phyloP scores from a whole-genome alignment of 148 eudicot species.

The Silene uniflora region DNA sequence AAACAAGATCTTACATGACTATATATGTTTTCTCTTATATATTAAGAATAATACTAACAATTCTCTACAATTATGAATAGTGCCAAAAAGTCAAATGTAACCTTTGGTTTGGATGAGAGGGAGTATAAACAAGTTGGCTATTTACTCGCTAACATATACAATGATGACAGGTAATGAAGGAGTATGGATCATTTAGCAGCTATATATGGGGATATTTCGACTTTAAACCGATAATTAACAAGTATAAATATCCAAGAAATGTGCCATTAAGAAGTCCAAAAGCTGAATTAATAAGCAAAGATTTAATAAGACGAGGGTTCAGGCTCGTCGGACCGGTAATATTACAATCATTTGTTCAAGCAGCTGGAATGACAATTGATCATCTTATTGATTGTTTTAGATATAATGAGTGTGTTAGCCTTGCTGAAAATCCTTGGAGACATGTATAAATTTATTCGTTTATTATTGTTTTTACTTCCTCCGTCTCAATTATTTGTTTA shows the following conservation, averaged over 20 bases:
- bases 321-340: constrained; percentile 93
- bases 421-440: constrained; percentile 95
- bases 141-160: too few relatives aligned
- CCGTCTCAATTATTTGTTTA: too few relatives aligned
- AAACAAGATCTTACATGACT: too few relatives aligned
- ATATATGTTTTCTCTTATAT: too few relatives aligned
- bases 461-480: background rate
- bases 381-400: constrained; percentile 93
- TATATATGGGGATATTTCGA: constrained; percentile 79
- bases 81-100: too few relatives aligned
- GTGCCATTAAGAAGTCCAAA: constrained; percentile 87
- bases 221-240: constrained; percentile 81
- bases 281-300: constrained; percentile 88
- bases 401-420: constrained; percentile 66
- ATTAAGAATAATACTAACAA: too few relatives aligned
- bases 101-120: too few relatives aligned
- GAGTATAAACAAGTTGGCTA: too few relatives aligned
- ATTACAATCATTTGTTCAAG: constrained; percentile 89
- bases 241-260: constrained; percentile 74
- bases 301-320: constrained; percentile 66
- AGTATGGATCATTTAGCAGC: constrained; percentile 86
- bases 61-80: too few relatives aligned
- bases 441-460: constrained; percentile 39
- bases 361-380: constrained; percentile 91
- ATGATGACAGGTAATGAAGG: constrained; percentile 49